Evolutionary conservation across 495 filamentous ascomycete species (phyloP).

Genomic region (Clohesyomyces aquaticus): DNA sequence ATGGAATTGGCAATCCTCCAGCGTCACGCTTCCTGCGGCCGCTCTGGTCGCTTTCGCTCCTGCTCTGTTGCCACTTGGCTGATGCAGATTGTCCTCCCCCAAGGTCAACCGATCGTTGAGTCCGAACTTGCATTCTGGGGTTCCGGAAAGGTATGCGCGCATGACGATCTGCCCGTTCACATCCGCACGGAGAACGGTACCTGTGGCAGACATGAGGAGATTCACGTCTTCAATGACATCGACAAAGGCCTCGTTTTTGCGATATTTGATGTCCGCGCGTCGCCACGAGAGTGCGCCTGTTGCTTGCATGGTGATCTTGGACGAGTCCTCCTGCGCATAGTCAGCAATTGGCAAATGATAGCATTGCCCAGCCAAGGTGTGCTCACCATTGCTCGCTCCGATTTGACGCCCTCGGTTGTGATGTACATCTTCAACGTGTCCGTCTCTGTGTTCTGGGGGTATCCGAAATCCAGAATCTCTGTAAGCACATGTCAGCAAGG

Average conservation of each 20-base stretch:
- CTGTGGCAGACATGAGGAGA: slow-evolving; percentile 94
- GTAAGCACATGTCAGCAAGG: slow-evolving; percentile 20
- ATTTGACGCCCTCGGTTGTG: slow-evolving; percentile 98
- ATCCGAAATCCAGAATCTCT: slow-evolving; percentile 99
- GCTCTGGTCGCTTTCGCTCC: slow-evolving; percentile 89
- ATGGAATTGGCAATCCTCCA: slow-evolving; percentile 99
- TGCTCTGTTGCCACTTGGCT: slow-evolving; percentile 67
- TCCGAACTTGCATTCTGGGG: slow-evolving; percentile 98
- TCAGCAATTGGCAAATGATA: slow-evolving; percentile 9
- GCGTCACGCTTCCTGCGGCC: slow-evolving; percentile 90
- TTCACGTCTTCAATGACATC: slow-evolving; percentile 97
- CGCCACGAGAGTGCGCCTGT: slow-evolving; percentile 97
- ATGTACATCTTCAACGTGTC: slow-evolving; percentile 99
- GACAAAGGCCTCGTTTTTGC: slow-evolving; percentile 64
- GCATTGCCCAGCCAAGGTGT: neutral
- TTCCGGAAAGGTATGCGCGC: slow-evolving; percentile 96
- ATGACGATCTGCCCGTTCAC: slow-evolving; percentile 98
- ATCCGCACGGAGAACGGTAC: slow-evolving; percentile 93
- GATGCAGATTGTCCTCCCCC: slow-evolving; percentile 72
- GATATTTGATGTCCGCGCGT: slow-evolving; percentile 95
- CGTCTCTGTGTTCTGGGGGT: slow-evolving; percentile 98
- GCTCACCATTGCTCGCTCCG: slow-evolving; percentile 72
- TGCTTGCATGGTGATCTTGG: slow-evolving; percentile 98
- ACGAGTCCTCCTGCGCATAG: slow-evolving; percentile 71
- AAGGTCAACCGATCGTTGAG: slow-evolving; percentile 94